A percentile compares a stretch with the other conserved stretches of the same genome.
Conservation (phyloP, 371 early-diverging fungal species). For the Mucor saturninus region DNA sequence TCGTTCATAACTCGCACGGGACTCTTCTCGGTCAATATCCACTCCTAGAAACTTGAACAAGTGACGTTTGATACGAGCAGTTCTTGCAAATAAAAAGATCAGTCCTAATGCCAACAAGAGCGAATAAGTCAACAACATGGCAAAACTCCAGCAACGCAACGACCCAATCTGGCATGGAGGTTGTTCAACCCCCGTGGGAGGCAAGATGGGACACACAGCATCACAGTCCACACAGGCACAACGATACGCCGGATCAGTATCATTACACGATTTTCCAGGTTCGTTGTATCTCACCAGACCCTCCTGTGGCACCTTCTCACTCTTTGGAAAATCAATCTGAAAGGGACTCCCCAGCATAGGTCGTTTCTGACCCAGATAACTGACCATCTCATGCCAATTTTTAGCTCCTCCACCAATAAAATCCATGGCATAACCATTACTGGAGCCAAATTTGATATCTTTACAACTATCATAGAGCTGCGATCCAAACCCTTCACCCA, state of each 20-base stretch:
- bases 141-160: conserved; percentile 65
- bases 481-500: conserved; percentile 61
- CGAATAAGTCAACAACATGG: conserved; percentile 56
- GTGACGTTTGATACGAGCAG: conserved; percentile 22
- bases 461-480: conserved; percentile 78
- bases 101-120: conserved; percentile 40
- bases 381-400: conserved; percentile 69
- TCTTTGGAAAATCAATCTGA: conserved; percentile 68
- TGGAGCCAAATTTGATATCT: conserved; percentile 74
- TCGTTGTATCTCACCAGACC: conserved; percentile 44
- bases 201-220: conserved; percentile 61
- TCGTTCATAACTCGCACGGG: conserved; percentile 57
- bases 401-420: conserved; percentile 78
- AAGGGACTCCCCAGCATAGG: conserved; percentile 71
- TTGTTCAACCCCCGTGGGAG: conserved; percentile 53
- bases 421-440: conserved; percentile 76
- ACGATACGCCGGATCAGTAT: conserved; percentile 58
- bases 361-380: conserved; percentile 68
- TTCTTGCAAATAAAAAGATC: conserved; percentile 31
- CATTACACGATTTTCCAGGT: conserved; percentile 61
- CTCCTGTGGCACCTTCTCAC: conserved; percentile 28
- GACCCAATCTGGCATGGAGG: conserved; percentile 58
- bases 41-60: conserved; percentile 23
- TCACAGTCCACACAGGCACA: conserved; percentile 81
- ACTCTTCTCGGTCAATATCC: conserved; percentile 29